Evolutionary conservation across 2,329 filamentous ascomycete genomes (phyloP).

Genomic region (Furcasterigmium furcatum): DNA sequence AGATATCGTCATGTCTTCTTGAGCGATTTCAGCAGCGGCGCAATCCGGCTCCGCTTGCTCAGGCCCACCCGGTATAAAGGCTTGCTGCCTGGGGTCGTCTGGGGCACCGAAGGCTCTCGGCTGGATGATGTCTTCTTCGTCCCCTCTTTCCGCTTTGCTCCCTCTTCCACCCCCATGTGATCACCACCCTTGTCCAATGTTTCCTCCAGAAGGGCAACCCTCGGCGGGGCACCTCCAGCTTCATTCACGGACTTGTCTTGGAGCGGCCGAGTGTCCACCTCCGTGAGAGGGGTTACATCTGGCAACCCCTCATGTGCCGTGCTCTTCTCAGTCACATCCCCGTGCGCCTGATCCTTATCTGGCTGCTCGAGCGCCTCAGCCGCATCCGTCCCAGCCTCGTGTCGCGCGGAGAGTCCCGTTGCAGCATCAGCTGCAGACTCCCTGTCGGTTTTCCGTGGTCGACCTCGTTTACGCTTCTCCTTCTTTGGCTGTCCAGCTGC

Average conservation of each 20-base stretch:
- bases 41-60: constrained; percentile 47
- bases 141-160: not conserved
- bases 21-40: constrained; percentile 47
- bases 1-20: constrained; percentile 28
- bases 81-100: constrained; percentile 21
- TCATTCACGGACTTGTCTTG: not conserved
- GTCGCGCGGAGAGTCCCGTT: constrained; percentile 1
- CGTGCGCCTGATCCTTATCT: not conserved
- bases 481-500: constrained; percentile 6
- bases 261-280: not conserved
- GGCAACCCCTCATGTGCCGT: not conserved
- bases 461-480: constrained; percentile 29
- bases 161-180: not conserved
- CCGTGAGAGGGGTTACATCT: not conserved
- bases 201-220: not conserved
- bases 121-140: not conserved
- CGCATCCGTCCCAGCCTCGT: not conserved
- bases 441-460: constrained; percentile 34
- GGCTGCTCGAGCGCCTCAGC: not conserved
- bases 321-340: not conserved
- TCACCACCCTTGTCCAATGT: not conserved
- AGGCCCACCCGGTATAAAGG: constrained; percentile 47
- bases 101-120: not conserved
- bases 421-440: constrained; percentile 6
- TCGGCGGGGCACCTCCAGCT: not conserved